Percentiles rank a stretch among this genome's conserved stretches.
phyloP scores from a whole-genome alignment of 1,284 basidiomycete species.

The Cryptococcus hybrid region DNA sequence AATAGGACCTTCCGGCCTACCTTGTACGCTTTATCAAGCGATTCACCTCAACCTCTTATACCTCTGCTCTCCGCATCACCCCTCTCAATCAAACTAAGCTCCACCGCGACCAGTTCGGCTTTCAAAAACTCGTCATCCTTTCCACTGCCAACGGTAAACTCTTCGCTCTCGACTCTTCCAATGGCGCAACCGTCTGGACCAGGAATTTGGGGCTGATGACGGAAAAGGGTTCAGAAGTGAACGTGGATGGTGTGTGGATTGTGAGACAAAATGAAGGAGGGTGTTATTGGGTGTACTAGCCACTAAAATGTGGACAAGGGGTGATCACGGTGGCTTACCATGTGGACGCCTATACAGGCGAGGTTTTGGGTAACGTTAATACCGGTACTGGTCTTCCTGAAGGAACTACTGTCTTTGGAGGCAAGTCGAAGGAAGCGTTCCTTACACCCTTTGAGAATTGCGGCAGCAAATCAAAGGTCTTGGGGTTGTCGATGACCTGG shows the following conservation, averaged over 20 bases:
- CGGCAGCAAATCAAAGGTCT: conserved; percentile 33
- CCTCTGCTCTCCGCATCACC: conserved; percentile 51
- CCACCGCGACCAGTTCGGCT: conserved; percentile 77
- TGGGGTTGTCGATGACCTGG: conserved; percentile 35
- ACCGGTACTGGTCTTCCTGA: conserved; percentile 21
- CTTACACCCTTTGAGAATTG: conserved; percentile 43
- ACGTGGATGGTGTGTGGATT: conserved; percentile 31
- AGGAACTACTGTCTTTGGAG: conserved; percentile 37
- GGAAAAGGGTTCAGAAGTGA: conserved; percentile 30
- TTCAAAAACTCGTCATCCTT: conserved; percentile 76
- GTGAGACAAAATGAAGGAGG: conserved; percentile 37
- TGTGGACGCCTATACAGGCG: conserved; percentile 73
- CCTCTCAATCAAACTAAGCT: conserved; percentile 49
- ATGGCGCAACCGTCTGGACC: conserved; percentile 73
- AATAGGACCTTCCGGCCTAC: conserved; percentile 64
- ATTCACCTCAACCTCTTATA: conserved; percentile 70
- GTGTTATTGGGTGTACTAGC: conserved; percentile 30
- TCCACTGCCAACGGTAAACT: conserved; percentile 73
- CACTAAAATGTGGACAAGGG: conserved; percentile 26
- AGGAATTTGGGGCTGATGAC: conserved; percentile 53
- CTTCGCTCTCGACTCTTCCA: conserved; percentile 77
- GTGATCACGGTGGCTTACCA: conserved; percentile 64
- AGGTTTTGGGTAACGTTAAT: conserved; percentile 43
- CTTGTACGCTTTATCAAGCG: conserved; percentile 65
- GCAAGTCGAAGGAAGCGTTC: conserved; percentile 34